Conservation (phyloP, 2,329 filamentous ascomycete genomes). For the Stemphylium lycopersici region DNA sequence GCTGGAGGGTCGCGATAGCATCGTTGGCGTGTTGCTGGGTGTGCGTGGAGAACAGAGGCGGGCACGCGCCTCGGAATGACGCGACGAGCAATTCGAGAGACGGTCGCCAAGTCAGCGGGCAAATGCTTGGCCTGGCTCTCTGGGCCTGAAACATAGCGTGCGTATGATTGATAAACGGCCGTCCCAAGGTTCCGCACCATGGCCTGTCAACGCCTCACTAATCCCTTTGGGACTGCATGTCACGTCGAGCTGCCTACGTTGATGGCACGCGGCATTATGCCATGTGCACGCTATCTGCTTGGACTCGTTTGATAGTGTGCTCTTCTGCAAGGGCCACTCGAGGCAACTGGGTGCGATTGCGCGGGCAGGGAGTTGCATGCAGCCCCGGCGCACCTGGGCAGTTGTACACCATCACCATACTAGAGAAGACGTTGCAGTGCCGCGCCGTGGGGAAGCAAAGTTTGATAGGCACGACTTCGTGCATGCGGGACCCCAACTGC, state of each 20-base stretch:
- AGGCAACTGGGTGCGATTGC: too few relatives aligned
- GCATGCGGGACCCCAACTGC: constrained; percentile 20
- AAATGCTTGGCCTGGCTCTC: constrained; percentile 11
- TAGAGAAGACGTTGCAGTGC: neutral
- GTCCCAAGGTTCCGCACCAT: constrained; percentile 15
- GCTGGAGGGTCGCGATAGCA: neutral
- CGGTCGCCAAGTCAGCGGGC: constrained; percentile 17
- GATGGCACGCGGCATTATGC: constrained; percentile 10
- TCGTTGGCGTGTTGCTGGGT: neutral
- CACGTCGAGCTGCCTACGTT: constrained; percentile 9
- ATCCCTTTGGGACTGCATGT: constrained; percentile 1
- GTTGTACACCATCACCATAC: too few relatives aligned
- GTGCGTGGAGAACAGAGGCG: neutral
- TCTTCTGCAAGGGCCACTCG: too few relatives aligned
- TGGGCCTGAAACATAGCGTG: constrained; percentile 37
- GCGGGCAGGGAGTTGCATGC: neutral
- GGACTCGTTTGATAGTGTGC: constrained; percentile 5
- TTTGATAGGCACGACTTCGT: constrained; percentile 9
- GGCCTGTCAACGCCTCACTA: constrained; percentile 7
- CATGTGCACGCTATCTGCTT: constrained; percentile 2
- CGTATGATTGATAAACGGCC: constrained; percentile 27
- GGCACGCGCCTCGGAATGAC: constrained; percentile 19
- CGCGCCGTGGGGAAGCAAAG: neutral
- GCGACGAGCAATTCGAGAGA: constrained; percentile 18
- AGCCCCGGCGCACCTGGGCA: neutral